Conservation (phyloP, 495 filamentous ascomycete genomes). For the Podospora fimiseda region DNA sequence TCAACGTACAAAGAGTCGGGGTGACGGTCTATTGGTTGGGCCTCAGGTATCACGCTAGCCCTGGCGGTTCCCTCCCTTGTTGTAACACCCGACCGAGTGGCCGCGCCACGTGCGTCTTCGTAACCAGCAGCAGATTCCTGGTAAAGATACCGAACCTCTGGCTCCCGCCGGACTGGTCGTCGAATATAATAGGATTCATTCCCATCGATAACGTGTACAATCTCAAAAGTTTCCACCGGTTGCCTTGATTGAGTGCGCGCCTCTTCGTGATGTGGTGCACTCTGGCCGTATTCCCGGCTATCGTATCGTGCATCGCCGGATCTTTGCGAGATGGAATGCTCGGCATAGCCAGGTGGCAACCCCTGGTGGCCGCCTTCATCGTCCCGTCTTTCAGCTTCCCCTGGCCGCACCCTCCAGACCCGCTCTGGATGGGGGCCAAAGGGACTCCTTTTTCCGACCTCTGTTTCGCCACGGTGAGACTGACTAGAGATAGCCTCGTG, state of each 20-base stretch:
- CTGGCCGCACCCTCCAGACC: slow-evolving; percentile 1
- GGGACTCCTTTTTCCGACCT: background rate
- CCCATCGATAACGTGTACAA: slow-evolving; percentile 39
- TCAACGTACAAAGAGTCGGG: slow-evolving; percentile 25
- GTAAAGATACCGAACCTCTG: slow-evolving; percentile 15
- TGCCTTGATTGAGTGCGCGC: slow-evolving; percentile 21
- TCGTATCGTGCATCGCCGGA: slow-evolving; percentile 11
- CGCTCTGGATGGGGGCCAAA: background rate
- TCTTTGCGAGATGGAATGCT: slow-evolving; percentile 7
- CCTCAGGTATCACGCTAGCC: background rate
- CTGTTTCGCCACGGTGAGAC: background rate
- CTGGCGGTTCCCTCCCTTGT: background rate
- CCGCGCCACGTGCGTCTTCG: slow-evolving; percentile 1
- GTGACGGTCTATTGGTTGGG: slow-evolving; percentile 10
- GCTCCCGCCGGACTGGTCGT: slow-evolving; percentile 32
- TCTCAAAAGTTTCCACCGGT: slow-evolving; percentile 35
- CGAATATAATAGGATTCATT: slow-evolving; percentile 41
- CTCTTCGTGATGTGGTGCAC: slow-evolving; percentile 28
- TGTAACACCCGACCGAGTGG: background rate
- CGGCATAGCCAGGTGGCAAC: background rate
- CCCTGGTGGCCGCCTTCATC: background rate
- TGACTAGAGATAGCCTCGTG: background rate
- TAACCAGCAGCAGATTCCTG: slow-evolving; percentile 8
- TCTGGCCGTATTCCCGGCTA: slow-evolving; percentile 24
- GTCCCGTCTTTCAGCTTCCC: background rate